These are phyloP conservation scores for Trichoderma sp. DNA, from an alignment of 2,329 filamentous ascomycete genomes.

Conservation along the genomic window DNA sequence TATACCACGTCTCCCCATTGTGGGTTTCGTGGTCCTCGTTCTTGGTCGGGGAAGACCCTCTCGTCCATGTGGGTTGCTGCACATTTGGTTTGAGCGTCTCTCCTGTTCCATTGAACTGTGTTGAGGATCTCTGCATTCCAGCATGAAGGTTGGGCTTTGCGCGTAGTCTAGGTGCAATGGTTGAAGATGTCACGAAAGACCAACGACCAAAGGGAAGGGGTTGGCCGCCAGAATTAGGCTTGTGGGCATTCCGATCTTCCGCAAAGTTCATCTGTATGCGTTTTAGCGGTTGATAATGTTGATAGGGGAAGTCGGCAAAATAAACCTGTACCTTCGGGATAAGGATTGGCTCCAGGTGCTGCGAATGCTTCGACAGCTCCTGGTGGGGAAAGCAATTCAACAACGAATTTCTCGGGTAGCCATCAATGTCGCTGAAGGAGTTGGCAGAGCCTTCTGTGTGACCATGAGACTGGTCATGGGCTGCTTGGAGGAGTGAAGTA, in stretches of 20 bases:
- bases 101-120: slow-evolving; percentile 35
- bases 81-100: slow-evolving; percentile 11
- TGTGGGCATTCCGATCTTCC: too few relatives aligned
- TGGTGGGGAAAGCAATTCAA: not conserved
- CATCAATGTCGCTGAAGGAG: slow-evolving; percentile 2
- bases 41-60: too few relatives aligned
- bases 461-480: not conserved
- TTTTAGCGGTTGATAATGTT: not conserved
- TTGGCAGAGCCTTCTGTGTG: slow-evolving; percentile 17
- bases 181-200: not conserved
- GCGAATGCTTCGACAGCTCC: not conserved
- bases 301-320: not conserved
- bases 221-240: too few relatives aligned
- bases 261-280: too few relatives aligned
- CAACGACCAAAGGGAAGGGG: not conserved
- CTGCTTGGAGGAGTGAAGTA: not conserved
- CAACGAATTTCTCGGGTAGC: not conserved
- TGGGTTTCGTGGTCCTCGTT: too few relatives aligned
- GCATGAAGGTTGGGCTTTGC: not conserved
- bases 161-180: not conserved
- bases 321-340: not conserved
- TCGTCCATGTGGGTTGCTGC: too few relatives aligned
- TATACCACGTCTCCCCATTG: too few relatives aligned
- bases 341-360: not conserved
- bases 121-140: slow-evolving; percentile 23